Base-by-base conservation (phyloP, 2,329 filamentous ascomycete genomes). In the Teratosphaeria pseudoeucalypti region DNA sequence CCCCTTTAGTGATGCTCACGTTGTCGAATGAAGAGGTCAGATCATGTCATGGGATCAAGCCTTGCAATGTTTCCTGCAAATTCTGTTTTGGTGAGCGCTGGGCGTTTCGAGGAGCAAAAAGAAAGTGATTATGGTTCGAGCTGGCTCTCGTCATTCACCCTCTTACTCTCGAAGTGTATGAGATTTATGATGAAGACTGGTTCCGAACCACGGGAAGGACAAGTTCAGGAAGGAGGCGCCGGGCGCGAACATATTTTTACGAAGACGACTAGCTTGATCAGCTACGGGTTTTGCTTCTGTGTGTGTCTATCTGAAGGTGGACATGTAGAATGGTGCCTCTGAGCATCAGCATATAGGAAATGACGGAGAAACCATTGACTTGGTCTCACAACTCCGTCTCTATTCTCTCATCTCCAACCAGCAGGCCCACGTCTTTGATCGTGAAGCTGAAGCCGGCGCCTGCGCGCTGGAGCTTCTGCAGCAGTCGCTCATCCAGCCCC, bases 1-100 rank as follows among this genome's bases (percentile, higher is more conserved):
- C 58, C 72, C 72, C 26, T 74, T 74, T 57, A 61, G 62, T 12
- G 70, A 73, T 61, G 63, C 58, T 16, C 61, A 73, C 57, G 66
- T 63, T 12, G 61, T 63, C 9, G 63, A 66, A 4, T 66, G 52
- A 57, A 23, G 16, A 12, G 12, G 11, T 43, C 16, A 14, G 37
- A 43, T n/a, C 16, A 14, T 10, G 37, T 14, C 37, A 43, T 14
- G 16, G 11, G 37, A 43, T 16, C 4, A n/a, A 12, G 12, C 37
- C 37, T 43, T 43, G 29, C 4, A n/a, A 26, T 32, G 37, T 49
- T 4, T 49, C 9, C 16, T 10, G 9, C 12, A 11, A 16, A 26
- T 23, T 39, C 27, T 27, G 0, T 3, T 34, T n/a, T 10, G 29
- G 19, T 32, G 26, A 23, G 43, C 43, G 43, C 43, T 49, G 43